Evolutionary conservation across 2,329 filamentous ascomycete species (phyloP).

Genomic region (Alternaria atra): DNA sequence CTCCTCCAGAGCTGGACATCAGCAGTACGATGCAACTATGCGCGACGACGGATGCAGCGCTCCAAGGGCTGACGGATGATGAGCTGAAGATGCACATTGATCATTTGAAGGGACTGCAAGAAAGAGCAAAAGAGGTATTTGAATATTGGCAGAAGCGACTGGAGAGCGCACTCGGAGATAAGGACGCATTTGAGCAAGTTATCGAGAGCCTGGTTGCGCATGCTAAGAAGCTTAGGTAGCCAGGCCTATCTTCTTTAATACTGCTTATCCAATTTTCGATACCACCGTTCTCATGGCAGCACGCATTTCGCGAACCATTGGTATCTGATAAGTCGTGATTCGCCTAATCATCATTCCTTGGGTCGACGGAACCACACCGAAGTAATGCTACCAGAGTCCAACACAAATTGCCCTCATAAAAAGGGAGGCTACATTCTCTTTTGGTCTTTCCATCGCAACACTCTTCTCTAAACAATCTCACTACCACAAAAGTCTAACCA

Average conservation of each 20-base stretch:
- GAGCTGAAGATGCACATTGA: slow-evolving; percentile 78
- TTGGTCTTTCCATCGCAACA: neutral
- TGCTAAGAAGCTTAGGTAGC: slow-evolving; percentile 78
- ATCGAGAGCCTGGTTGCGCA: slow-evolving; percentile 97
- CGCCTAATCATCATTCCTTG: neutral
- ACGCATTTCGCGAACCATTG: neutral
- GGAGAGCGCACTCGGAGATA: slow-evolving; percentile 87
- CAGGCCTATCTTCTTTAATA: neutral
- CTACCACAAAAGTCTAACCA: neutral
- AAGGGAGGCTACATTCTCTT: neutral
- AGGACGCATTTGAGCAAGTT: slow-evolving; percentile 93
- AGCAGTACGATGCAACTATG: slow-evolving; percentile 81
- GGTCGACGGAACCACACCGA: neutral
- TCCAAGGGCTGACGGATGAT: slow-evolving; percentile 78
- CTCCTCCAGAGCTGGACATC: slow-evolving; percentile 79
- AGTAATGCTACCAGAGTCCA: neutral
- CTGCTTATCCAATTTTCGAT: neutral
- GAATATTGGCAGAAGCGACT: slow-evolving; percentile 88
- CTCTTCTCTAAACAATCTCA: neutral
- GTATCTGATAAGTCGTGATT: neutral
- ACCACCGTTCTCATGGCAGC: neutral
- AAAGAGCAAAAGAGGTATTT: slow-evolving; percentile 77
- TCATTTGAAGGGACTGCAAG: slow-evolving; percentile 73
- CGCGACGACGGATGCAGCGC: slow-evolving; percentile 82
- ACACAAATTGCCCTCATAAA: neutral